phyloP scores from a whole-genome alignment of 345 rosid species.

The Ceriops tagal region DNA sequence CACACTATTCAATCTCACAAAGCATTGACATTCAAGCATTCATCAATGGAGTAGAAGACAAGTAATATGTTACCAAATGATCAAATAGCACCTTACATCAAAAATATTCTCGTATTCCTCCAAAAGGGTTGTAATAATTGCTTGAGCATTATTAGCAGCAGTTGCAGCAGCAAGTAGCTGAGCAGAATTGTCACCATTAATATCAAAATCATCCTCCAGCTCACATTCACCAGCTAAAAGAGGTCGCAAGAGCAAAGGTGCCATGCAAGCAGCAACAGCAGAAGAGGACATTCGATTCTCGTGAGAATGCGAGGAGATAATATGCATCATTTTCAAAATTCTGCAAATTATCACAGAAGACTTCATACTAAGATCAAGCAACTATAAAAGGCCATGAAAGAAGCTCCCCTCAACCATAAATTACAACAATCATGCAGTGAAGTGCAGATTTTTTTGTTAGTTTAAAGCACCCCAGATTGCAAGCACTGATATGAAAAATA shows the following conservation, averaged over 20 bases:
- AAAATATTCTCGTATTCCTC: conserved; percentile 86
- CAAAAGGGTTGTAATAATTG: conserved; percentile 69
- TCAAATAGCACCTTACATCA: conserved; percentile 57
- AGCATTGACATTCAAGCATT: background rate
- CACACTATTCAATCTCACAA: background rate
- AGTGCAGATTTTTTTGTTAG: too few species aligned
- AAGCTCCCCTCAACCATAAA: background rate
- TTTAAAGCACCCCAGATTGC: too few species aligned
- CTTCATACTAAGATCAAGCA: conserved; percentile 19
- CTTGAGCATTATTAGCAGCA: conserved; percentile 95
- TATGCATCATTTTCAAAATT: conserved; percentile 94
- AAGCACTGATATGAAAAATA: too few species aligned
- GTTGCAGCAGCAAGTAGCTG: conserved; percentile 99
- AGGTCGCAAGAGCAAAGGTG: conserved; percentile 92
- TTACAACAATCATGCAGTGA: background rate
- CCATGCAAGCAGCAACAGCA: conserved; percentile 99
- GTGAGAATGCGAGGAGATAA: conserved; percentile 66
- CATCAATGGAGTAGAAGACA: background rate
- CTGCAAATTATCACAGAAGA: conserved; percentile 41
- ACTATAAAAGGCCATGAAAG: background rate
- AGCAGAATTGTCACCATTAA: conserved; percentile 79
- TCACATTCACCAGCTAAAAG: conserved; percentile 95
- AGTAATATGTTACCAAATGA: conserved; percentile 6
- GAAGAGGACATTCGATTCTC: conserved; percentile 94
- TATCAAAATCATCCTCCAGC: conserved; percentile 81